phyloP scores from a whole-genome alignment of 495 filamentous ascomycete species.

The Xylaria flabelliformis region DNA sequence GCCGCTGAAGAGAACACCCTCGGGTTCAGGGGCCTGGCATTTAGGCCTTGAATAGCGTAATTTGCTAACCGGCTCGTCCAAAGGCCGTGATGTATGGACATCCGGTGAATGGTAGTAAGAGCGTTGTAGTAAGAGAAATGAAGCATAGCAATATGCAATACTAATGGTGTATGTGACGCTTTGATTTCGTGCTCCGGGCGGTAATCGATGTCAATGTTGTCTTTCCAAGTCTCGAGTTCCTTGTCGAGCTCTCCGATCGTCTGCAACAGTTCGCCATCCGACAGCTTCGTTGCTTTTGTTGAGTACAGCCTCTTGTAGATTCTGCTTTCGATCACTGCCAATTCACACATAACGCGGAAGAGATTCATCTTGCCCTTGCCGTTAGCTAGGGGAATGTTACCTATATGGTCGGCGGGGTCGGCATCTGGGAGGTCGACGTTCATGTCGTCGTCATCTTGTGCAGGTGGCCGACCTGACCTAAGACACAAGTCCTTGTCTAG shows the following conservation, averaged over 20 bases:
- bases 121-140: constrained; percentile 99
- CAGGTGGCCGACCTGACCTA: constrained; percentile 87
- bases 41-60: constrained; percentile 92
- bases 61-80: constrained; percentile 96
- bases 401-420: constrained; percentile 88
- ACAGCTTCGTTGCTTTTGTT: constrained; percentile 87
- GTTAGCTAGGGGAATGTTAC: constrained; percentile 87
- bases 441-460: constrained; percentile 98
- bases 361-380: constrained; percentile 94
- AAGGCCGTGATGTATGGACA: constrained; percentile 98
- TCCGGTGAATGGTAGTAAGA: constrained; percentile 95
- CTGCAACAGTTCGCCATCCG: constrained; percentile 91
- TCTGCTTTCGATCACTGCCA: constrained; percentile 88
- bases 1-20: constrained; percentile 93
- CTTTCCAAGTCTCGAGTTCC: constrained; percentile 95
- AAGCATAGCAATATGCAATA: constrained; percentile 89
- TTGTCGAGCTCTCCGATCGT: constrained; percentile 95
- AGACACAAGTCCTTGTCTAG: constrained; percentile 96
- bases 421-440: constrained; percentile 95
- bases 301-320: constrained; percentile 96
- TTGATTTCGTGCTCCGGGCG: constrained; percentile 95
- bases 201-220: constrained; percentile 90
- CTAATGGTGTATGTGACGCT: constrained; percentile 83
- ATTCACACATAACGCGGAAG: constrained; percentile 88
- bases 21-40: constrained; percentile 88